Evolutionary conservation across 2,329 filamentous ascomycete species (phyloP).

Genomic region (Metarhizium anisopliae): DNA sequence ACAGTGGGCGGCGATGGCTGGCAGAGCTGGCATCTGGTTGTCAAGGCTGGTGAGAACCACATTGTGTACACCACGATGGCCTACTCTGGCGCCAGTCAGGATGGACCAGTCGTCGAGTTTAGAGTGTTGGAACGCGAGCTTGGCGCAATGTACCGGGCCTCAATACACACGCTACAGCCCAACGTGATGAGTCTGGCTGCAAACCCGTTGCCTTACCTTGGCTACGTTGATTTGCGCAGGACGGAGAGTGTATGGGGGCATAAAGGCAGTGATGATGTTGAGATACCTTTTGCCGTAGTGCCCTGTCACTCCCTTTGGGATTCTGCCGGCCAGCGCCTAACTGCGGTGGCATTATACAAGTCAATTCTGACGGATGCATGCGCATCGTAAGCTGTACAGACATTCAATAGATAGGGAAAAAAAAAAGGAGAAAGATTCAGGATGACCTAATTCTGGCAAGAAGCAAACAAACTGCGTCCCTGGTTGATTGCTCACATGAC

Average conservation of each 20-base stretch:
- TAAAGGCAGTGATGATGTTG: not conserved
- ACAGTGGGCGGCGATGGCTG: conserved; percentile 13
- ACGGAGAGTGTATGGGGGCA: conserved; percentile 9
- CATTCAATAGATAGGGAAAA: too few relatives aligned
- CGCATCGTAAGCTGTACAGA: too few relatives aligned
- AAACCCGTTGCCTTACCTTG: conserved; percentile 18
- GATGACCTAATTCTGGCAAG: too few relatives aligned
- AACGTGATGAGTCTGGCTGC: not conserved
- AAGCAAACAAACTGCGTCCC: too few relatives aligned
- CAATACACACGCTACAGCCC: conserved; percentile 1
- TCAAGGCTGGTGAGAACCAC: conserved; percentile 11
- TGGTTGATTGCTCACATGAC: too few relatives aligned
- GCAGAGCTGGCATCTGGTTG: conserved; percentile 20
- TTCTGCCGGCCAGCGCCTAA: conserved; percentile 19
- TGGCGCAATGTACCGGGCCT: not conserved
- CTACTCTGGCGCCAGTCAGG: conserved; percentile 2
- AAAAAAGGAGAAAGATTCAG: too few relatives aligned
- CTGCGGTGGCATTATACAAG: conserved; percentile 24
- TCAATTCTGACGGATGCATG: conserved; percentile 6
- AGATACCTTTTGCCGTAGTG: conserved; percentile 15
- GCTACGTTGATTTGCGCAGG: conserved; percentile 20
- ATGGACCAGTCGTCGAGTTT: not conserved
- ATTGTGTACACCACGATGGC: conserved; percentile 23
- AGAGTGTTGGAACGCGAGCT: conserved; percentile 1
- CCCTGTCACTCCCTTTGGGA: conserved; percentile 31